Conservation (phyloP, 176 grass and related monocot species). For the Tuctoria greenei region DNA sequence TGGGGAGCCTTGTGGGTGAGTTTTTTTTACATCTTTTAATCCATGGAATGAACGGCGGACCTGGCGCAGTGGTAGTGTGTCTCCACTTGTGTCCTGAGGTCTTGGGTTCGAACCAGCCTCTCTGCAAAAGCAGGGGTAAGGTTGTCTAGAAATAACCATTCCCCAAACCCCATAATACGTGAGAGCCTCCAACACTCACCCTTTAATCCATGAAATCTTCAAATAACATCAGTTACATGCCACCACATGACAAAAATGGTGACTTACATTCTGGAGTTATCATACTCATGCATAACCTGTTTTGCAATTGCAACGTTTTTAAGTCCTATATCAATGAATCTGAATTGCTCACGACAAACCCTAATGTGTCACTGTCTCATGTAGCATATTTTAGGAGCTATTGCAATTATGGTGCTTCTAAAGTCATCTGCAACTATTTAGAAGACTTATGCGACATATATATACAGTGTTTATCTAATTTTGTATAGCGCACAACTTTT, state of each 20-base stretch:
- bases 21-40: too few relatives aligned
- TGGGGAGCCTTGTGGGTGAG: too few relatives aligned
- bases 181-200: too few relatives aligned
- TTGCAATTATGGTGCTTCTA: neutral
- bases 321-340: neutral
- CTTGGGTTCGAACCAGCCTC: too few relatives aligned
- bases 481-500: too few relatives aligned
- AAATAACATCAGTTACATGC: neutral
- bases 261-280: neutral
- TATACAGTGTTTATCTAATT: neutral
- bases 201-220: neutral
- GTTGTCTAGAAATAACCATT: too few relatives aligned
- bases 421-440: neutral
- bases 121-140: too few relatives aligned
- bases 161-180: too few relatives aligned
- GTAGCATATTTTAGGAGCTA: conserved; percentile 3
- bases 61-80: too few relatives aligned
- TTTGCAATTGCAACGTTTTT: neutral
- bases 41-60: too few relatives aligned
- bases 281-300: neutral
- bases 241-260: conserved; percentile 6
- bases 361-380: neutral
- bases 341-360: neutral
- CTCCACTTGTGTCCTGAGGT: too few relatives aligned
- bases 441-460: too few relatives aligned